Percentiles rank a stretch among this genome's conserved stretches.
These are phyloP conservation scores for Pythium sp. DNA, from an alignment of 352 stramenopile genomes.

Conservation along the genomic window DNA sequence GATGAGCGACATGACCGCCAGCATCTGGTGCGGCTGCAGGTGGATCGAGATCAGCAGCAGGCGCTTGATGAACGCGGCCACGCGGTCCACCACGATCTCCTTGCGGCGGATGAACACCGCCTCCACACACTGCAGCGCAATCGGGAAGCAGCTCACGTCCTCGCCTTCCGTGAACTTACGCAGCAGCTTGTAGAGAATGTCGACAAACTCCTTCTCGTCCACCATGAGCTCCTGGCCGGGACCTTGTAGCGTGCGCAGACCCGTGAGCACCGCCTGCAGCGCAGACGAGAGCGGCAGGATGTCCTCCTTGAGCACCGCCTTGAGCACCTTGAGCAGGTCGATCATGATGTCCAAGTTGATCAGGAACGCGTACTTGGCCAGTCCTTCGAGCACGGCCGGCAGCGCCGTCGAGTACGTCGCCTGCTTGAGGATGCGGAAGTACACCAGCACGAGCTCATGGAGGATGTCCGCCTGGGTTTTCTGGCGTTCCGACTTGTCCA, in stretches of 20 bases:
- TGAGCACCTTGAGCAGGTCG: slow-evolving; percentile 95
- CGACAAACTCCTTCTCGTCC: slow-evolving; percentile 96
- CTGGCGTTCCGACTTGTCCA: slow-evolving; percentile 91
- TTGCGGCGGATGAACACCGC: slow-evolving; percentile 92
- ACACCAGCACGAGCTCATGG: slow-evolving; percentile 94
- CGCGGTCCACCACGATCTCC: slow-evolving; percentile 92
- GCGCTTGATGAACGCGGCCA: slow-evolving; percentile 95
- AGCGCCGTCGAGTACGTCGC: slow-evolving; percentile 86
- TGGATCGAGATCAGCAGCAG: slow-evolving; percentile 89
- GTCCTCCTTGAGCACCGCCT: slow-evolving; percentile 86
- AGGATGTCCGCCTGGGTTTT: slow-evolving; percentile 94
- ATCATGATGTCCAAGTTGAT: slow-evolving; percentile 99
- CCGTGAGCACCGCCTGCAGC: slow-evolving; percentile 89
- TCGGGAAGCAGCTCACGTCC: slow-evolving; percentile 58
- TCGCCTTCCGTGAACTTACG: slow-evolving; percentile 66
- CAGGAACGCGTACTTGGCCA: slow-evolving; percentile 95
- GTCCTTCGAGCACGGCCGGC: slow-evolving; percentile 89
- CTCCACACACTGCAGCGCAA: slow-evolving; percentile 89
- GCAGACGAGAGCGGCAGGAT: slow-evolving; percentile 62
- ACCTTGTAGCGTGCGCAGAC: slow-evolving; percentile 91
- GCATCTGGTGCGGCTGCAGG: slow-evolving; percentile 72
- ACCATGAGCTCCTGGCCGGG: slow-evolving; percentile 94
- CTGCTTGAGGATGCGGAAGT: slow-evolving; percentile 96
- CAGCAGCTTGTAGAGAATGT: slow-evolving; percentile 91
- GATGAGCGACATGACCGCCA: slow-evolving; percentile 87